These are phyloP conservation scores for Cladophialophora immunda DNA, from an alignment of 2,329 filamentous ascomycete species.

Conservation along the genomic window DNA sequence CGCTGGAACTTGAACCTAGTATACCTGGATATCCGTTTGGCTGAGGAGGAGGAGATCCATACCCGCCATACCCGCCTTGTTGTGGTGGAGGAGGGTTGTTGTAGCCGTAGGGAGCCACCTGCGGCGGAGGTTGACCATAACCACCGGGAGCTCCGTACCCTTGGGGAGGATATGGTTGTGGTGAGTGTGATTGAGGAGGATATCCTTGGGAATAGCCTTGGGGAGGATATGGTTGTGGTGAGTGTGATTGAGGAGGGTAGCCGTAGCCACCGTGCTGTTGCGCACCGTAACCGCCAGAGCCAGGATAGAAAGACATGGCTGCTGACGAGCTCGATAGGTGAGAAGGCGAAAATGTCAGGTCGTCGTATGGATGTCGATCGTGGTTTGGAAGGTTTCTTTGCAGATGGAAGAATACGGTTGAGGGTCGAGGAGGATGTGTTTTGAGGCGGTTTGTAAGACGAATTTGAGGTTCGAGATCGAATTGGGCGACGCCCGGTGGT, in stretches of 20 bases:
- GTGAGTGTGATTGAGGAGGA: constrained; percentile 45
- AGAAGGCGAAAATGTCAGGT: constrained; percentile 12
- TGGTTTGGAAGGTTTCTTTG: background rate
- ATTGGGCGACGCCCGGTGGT: constrained; percentile 13
- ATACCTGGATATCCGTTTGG: constrained; percentile 53
- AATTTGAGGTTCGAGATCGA: constrained; percentile 21
- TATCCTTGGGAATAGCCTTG: constrained; percentile 33
- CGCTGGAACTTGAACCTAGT: constrained; percentile 28
- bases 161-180: constrained; percentile 43
- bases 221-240: constrained; percentile 45
- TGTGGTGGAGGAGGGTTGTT: constrained; percentile 45
- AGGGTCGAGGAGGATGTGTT: background rate
- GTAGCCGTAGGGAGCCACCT: constrained; percentile 39
- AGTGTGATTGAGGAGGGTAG: constrained; percentile 43
- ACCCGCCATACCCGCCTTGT: constrained; percentile 46
- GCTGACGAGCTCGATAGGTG: background rate
- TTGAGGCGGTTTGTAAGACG: constrained; percentile 10
- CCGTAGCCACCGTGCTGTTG: constrained; percentile 53
- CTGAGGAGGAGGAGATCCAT: constrained; percentile 43
- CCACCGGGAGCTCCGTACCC: constrained; percentile 39
- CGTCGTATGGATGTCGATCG: constrained; percentile 24
- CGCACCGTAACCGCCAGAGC: constrained; percentile 40
- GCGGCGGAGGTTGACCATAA: constrained; percentile 59
- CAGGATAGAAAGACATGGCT: constrained; percentile 35
- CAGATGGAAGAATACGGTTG: background rate